phyloP scores from a whole-genome alignment of 768 basidiomycete genomes.

The Kwoniella bestiolae region DNA sequence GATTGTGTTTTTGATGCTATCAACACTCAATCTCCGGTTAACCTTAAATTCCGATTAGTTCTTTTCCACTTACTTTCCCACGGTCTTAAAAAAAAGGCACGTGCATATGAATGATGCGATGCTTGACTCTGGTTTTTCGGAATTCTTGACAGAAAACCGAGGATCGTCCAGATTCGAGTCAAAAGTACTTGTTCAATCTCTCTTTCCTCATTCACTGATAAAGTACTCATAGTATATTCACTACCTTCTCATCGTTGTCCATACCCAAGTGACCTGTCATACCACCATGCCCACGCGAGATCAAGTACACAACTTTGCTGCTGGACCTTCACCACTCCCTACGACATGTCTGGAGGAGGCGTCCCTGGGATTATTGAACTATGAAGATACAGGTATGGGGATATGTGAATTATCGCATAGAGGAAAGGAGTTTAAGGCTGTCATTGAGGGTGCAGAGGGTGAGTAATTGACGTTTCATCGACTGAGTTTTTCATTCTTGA shows the following conservation, averaged over 20 bases:
- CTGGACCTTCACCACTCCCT: slow-evolving; percentile 92
- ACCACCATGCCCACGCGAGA: slow-evolving; percentile 39
- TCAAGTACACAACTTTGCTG: slow-evolving; percentile 85
- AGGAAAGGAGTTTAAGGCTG: slow-evolving; percentile 80
- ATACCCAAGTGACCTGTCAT: background rate
- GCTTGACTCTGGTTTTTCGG: background rate
- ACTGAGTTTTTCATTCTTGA: no score
- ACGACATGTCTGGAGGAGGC: slow-evolving; percentile 83
- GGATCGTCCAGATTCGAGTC: no score
- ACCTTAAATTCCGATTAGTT: background rate
- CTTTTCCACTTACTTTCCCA: background rate
- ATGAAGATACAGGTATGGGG: slow-evolving; percentile 86
- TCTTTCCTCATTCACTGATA: no score
- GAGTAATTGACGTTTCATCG: no score
- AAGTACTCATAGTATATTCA: no score
- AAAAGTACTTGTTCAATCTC: no score
- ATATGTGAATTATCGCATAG: slow-evolving; percentile 96
- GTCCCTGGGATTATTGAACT: slow-evolving; percentile 83
- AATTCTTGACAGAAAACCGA: background rate
- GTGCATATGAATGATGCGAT: background rate
- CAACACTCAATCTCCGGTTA: background rate
- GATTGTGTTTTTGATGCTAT: no score
- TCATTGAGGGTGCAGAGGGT: slow-evolving; percentile 63
- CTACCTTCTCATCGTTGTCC: background rate
- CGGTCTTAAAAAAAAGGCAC: background rate